Percentiles rank a stretch among this genome's conserved stretches.
These are phyloP conservation scores for Picea glauca DNA, from an alignment of 75 land plant species.

Conservation along the genomic window DNA sequence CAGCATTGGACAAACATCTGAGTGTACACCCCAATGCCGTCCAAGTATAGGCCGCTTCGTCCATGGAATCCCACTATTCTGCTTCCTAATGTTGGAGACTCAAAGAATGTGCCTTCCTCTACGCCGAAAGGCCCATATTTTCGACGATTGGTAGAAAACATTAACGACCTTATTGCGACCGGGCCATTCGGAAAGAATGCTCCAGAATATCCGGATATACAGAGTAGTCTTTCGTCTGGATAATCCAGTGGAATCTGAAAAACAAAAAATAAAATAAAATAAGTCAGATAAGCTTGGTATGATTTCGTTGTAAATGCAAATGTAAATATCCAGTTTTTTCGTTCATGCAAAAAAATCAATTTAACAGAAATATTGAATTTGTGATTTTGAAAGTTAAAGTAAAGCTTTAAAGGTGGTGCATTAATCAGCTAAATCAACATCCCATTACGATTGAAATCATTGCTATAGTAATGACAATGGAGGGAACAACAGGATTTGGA, in stretches of 20 bases:
- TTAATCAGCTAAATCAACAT: too few species aligned
- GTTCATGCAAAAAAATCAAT: too few species aligned
- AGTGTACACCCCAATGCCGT: slow-evolving; percentile 44
- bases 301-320: too few species aligned
- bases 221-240: slow-evolving; percentile 32
- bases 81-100: slow-evolving; percentile 20
- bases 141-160: slow-evolving; percentile 39
- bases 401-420: too few species aligned
- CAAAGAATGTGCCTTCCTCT: slow-evolving; percentile 32
- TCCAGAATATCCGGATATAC: slow-evolving; percentile 30
- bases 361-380: too few species aligned
- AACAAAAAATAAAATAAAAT: background rate
- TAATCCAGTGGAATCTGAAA: slow-evolving; percentile 45
- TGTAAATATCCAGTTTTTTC: too few species aligned
- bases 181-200: slow-evolving; percentile 40
- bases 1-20: background rate
- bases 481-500: too few species aligned
- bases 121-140: slow-evolving; percentile 53
- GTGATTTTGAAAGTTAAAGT: too few species aligned
- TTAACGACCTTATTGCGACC: slow-evolving; percentile 30
- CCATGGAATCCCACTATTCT: slow-evolving; percentile 56
- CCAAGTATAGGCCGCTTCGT: slow-evolving; percentile 37
- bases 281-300: too few species aligned
- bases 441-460: too few species aligned
- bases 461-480: too few species aligned